Base-by-base conservation (phyloP, 371 early-diverging fungal genomes). In the Zychaea mexicana region DNA sequence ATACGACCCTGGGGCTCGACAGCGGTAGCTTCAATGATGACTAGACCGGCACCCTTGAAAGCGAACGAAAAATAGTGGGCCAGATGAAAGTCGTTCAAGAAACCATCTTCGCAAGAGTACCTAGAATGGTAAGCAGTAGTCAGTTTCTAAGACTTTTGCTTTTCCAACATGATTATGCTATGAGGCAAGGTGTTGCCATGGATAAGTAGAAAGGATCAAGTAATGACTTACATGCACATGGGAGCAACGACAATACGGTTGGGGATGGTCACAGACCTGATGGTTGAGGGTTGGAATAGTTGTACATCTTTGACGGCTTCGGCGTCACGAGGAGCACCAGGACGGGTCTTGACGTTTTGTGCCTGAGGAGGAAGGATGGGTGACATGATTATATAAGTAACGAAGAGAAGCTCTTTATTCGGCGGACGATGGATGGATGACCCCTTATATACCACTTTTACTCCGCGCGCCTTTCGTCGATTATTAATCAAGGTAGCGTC, bases 221-320 rank as follows among this genome's bases (percentile, higher is more conserved):
- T n/a, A n/a, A n/a, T n/a, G n/a, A 47, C 62, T 42, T 55, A 62
- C 65, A 66, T 65, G 72, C 85, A 90, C 95, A 94, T 95, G 28
- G 96, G 95, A 12, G 92, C 82, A 12, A 95, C 90, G 3, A 84
- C 81, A 21, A 94, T 69, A 17, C 95, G 79, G 79, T 95, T 96
- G 65, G 87, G 84, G 38, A 91, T 70, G 0, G 80, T 79, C 38
- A 86, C 64, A 21, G 74, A 74, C 52, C 88, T 83, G 53, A 92
- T 58, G 9, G 66, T 82, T 26, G 89, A 68, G 1, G 94, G 93
- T 47, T 78, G 77, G 73, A 93, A 94, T 9, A 92, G 74, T 57
- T 49, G 36, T 38, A 63, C 57, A 56, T 42, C 55, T 30, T 57
- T 57, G 13, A 59, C 47, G 13, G 57, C 39, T 19, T 66, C 64